Conservation (phyloP, 805 yeast species). For the Saccharomycopsis synnaedendra region DNA sequence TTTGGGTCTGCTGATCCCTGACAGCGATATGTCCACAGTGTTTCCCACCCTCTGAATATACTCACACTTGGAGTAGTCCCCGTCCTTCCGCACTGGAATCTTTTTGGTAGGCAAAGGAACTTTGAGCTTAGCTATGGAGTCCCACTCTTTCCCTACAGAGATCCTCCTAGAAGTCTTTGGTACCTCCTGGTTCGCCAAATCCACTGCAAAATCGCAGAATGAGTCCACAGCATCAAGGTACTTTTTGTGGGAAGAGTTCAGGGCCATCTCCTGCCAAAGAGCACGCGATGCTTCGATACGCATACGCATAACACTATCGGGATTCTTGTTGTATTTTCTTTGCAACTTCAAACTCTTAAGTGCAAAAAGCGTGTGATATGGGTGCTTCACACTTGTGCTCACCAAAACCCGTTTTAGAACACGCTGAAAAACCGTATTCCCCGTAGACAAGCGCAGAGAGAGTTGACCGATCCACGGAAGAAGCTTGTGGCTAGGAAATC, state of each 20-base stretch:
- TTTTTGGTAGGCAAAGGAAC: conserved; percentile 61
- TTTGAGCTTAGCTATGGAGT: conserved; percentile 22
- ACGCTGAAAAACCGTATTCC: conserved; percentile 41
- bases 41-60: conserved; percentile 33
- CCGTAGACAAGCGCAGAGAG: conserved; percentile 50
- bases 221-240: conserved; percentile 34
- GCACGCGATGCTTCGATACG: conserved; percentile 41
- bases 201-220: conserved; percentile 40
- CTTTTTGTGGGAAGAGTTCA: conserved; percentile 11
- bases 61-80: conserved; percentile 36
- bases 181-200: conserved; percentile 37
- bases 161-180: conserved; percentile 10
- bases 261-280: conserved; percentile 32
- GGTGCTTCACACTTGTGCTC: conserved; percentile 43
- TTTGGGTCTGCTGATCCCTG: conserved; percentile 86
- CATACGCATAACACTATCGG: conserved; percentile 30
- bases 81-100: conserved; percentile 29
- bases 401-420: conserved; percentile 36
- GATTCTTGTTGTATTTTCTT: conserved; percentile 20
- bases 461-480: conserved; percentile 79
- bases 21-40: conserved; percentile 48
- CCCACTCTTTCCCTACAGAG: not conserved
- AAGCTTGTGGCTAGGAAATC: conserved; percentile 51
- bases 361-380: conserved; percentile 60
- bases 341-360: conserved; percentile 46